Evolutionary conservation across 805 yeast species (phyloP).

Genomic region (Millerozyma acaciae): DNA sequence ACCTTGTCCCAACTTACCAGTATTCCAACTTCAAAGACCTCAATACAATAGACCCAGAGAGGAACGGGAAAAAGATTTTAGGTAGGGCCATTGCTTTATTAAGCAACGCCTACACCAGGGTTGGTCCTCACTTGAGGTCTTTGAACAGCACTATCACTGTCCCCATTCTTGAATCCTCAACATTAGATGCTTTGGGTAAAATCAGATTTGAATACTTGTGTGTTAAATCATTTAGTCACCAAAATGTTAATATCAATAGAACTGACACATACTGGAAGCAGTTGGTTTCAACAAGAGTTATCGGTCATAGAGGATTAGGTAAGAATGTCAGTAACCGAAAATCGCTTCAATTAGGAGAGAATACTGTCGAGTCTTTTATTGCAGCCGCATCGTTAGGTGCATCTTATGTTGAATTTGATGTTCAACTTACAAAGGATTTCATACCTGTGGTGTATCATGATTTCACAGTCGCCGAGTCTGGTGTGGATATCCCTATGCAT

Average conservation of each 20-base stretch:
- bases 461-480: conserved; percentile 90
- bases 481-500: conserved; percentile 96
- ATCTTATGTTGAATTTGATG: conserved; percentile 94
- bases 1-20: conserved; percentile 85
- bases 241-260: conserved; percentile 57
- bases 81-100: conserved; percentile 84
- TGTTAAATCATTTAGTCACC: conserved; percentile 70
- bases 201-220: conserved; percentile 71
- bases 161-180: conserved; percentile 71
- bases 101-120: conserved; percentile 56
- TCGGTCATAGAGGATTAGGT: conserved; percentile 95
- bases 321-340: conserved; percentile 69
- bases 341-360: conserved; percentile 90
- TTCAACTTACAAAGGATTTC: conserved; percentile 85
- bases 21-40: conserved; percentile 25
- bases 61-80: conserved; percentile 31
- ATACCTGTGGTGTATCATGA: conserved; percentile 95
- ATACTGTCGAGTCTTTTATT: conserved; percentile 89
- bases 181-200: conserved; percentile 73
- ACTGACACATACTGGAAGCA: conserved; percentile 90
- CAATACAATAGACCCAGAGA: conserved; percentile 7
- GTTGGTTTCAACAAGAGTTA: conserved; percentile 80
- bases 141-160: conserved; percentile 61
- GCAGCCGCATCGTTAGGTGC: conserved; percentile 97
- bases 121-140: conserved; percentile 65